Evolutionary conservation across 139 green algal genomes (phyloP), one percentile per base, ranked within the genome.

Genomic region (Haematococcus sp.): DNA sequence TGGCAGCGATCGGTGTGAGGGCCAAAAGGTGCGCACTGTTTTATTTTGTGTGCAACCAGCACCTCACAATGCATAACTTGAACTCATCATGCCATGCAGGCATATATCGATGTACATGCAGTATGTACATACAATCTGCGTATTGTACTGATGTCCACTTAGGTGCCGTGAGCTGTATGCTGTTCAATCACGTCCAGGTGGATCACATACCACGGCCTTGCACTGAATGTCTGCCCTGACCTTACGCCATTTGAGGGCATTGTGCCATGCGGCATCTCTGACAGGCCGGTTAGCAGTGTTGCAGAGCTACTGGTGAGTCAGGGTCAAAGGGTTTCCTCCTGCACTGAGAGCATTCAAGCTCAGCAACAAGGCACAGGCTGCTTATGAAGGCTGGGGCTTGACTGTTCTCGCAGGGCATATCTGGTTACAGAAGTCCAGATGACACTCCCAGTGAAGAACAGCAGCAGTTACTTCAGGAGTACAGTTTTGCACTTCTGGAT

Each of bases 1-100:
- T 98, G 13, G 93, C 84, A 2, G 95, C 95, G 1, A 88, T 98
- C 1, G 96, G 96, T 2, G 93, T 99, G 55, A 77, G 87, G 13
- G 95, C 97, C 22, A 93, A 90, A 31, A 79, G 28, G 76, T 84
- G 28, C 63, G 74, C n/a, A n/a, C n/a, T n/a, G n/a, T n/a, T n/a
- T n/a, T n/a, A n/a, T n/a, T n/a, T n/a, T n/a, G n/a, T n/a, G n/a
- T n/a, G n/a, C n/a, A n/a, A n/a, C n/a, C n/a, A n/a, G n/a, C n/a
- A n/a, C n/a, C n/a, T n/a, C n/a, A n/a, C n/a, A n/a, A n/a, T n/a
- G n/a, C n/a, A n/a, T n/a, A n/a, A n/a, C n/a, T n/a, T n/a, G n/a
- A n/a, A n/a, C n/a, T n/a, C n/a, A n/a, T n/a, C n/a, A n/a, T n/a
- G n/a, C n/a, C n/a, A n/a, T n/a, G n/a, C n/a, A n/a, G n/a, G n/a